Evolutionary conservation across 768 basidiomycete species (phyloP).

Genomic region (Leccinum subtestaceum): DNA sequence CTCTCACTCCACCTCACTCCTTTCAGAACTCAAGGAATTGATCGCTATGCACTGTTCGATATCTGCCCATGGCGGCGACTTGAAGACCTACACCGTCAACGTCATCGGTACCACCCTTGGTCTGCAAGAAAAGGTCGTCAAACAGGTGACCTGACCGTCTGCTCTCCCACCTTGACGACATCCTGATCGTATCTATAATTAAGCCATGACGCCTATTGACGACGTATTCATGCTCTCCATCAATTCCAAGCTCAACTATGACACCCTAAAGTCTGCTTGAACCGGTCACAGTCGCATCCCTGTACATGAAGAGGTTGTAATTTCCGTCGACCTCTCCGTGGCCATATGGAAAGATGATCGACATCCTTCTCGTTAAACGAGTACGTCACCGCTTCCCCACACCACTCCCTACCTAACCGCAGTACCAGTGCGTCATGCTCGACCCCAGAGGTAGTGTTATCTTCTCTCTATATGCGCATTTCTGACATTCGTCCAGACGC

Average conservation of each 20-base stretch:
- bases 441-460: constrained; percentile 67
- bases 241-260: constrained; percentile 78
- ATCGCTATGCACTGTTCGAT: constrained; percentile 83
- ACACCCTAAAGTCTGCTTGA: constrained; percentile 71
- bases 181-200: background rate
- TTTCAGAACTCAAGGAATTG: constrained; percentile 76
- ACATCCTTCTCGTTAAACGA: constrained; percentile 85
- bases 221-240: constrained; percentile 88
- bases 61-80: constrained; percentile 76
- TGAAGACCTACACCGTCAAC: constrained; percentile 81
- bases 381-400: constrained; percentile 21
- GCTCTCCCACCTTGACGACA: background rate
- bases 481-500: constrained; percentile 52
- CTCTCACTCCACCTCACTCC: background rate
- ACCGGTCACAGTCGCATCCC: constrained; percentile 84
- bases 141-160: constrained; percentile 40
- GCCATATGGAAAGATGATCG: constrained; percentile 61
- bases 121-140: constrained; percentile 81
- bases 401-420: background rate
- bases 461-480: too few relatives aligned
- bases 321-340: constrained; percentile 40
- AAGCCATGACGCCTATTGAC: constrained; percentile 81
- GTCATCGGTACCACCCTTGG: constrained; percentile 90
- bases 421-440: constrained; percentile 62
- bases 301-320: constrained; percentile 74